Conservation (phyloP, 805 yeast genomes). For the Teunomyces stri region DNA sequence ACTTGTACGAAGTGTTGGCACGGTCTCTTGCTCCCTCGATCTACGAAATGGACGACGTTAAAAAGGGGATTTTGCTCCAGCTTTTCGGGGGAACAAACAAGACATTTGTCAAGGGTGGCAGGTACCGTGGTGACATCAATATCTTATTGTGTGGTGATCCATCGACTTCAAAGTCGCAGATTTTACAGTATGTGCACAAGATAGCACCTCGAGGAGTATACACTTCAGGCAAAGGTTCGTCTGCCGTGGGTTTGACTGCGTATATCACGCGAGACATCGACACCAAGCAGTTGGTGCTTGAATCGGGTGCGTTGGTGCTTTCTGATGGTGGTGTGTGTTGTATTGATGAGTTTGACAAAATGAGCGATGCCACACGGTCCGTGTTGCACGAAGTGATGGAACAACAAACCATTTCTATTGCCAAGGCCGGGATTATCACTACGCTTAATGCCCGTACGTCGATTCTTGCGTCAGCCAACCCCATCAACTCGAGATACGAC, state of each 20-base stretch:
- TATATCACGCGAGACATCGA: constrained; percentile 93
- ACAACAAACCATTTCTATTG: constrained; percentile 96
- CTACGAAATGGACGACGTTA: constrained; percentile 93
- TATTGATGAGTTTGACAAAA: constrained; percentile 97
- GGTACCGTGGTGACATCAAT: constrained; percentile 94
- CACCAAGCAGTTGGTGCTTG: constrained; percentile 88
- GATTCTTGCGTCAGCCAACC: constrained; percentile 93
- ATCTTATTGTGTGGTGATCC: constrained; percentile 96
- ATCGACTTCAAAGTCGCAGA: constrained; percentile 93
- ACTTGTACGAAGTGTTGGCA: constrained; percentile 80
- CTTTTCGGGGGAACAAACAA: constrained; percentile 95
- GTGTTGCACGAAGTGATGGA: constrained; percentile 99
- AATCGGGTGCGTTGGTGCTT: constrained; percentile 92
- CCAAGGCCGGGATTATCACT: constrained; percentile 97
- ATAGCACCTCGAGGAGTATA: constrained; percentile 98
- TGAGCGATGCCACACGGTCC: constrained; percentile 91
- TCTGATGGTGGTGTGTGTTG: constrained; percentile 99
- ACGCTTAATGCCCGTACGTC: constrained; percentile 96
- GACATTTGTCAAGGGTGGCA: constrained; percentile 82
- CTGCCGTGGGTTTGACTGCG: constrained; percentile 98
- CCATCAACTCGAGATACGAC: constrained; percentile 92
- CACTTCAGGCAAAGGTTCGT: constrained; percentile 98
- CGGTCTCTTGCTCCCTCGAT: constrained; percentile 96
- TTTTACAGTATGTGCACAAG: constrained; percentile 91
- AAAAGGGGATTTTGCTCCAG: constrained; percentile 90